A percentile compares a stretch with the other conserved stretches of the same genome.
Evolutionary conservation across 306 rosid genomes (phyloP).

Genomic region (Prunus fruticosa): DNA sequence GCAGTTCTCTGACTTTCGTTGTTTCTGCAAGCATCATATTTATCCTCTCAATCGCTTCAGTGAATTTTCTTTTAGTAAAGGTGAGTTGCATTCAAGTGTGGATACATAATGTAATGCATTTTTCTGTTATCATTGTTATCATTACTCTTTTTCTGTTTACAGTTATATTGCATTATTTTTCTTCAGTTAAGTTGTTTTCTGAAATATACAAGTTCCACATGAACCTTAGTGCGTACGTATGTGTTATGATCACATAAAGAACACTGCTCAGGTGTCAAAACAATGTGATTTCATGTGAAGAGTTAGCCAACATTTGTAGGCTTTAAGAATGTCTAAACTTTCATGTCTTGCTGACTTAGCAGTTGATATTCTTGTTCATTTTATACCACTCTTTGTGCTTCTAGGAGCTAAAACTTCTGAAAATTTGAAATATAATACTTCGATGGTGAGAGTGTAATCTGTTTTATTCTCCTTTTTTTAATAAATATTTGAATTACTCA

Average conservation of each 20-base stretch:
- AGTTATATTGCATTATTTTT: background rate
- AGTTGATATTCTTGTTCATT: background rate
- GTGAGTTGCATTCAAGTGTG: constrained; percentile 38
- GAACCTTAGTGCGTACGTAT: background rate
- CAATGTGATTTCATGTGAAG: background rate
- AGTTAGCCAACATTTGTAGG: background rate
- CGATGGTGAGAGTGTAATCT: background rate
- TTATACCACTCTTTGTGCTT: too few relatives aligned
- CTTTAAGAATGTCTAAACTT: background rate
- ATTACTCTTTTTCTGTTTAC: background rate
- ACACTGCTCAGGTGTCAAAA: background rate
- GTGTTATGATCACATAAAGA: background rate
- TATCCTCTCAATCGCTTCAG: constrained; percentile 64
- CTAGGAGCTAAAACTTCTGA: background rate
- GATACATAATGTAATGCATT: background rate
- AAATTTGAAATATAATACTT: background rate
- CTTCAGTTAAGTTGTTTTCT: background rate
- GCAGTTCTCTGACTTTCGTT: constrained; percentile 20
- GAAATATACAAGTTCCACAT: background rate
- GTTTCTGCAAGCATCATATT: constrained; percentile 59
- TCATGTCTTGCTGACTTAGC: background rate
- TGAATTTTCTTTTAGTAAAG: constrained; percentile 81
- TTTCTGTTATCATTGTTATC: background rate
- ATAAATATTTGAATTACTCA: too few relatives aligned
- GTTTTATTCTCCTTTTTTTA: background rate